Base-by-base conservation (phyloP, 495 filamentous ascomycete genomes). In the Podospora conica region DNA sequence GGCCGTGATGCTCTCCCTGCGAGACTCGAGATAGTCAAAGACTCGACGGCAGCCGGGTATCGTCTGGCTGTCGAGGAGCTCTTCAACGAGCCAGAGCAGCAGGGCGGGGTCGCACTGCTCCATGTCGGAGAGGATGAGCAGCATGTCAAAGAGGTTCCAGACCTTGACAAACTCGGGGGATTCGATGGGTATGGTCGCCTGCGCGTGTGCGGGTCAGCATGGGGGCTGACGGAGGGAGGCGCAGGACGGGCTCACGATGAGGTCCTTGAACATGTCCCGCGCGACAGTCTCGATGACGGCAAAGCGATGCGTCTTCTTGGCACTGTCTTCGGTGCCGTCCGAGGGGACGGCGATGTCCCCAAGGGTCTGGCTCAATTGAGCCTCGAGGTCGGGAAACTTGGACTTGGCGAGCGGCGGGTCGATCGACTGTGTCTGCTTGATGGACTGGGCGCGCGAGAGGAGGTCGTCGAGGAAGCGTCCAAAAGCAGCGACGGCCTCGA, bases 61-160 rank as follows among this genome's bases (percentile, higher is more conserved):
- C 0, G 93, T 96, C 73, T 97, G 95, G 66, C 92, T 96, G 77
- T 98, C 96, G 56, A 99, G 84, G 0, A 98, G 85, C 74, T 99
- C 95, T 74, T 99, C 95, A 20, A 97, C 88, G 15, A 98, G 84
- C 85, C 89, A 93, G 69, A 96, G 91, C 10, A 94, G 84, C 40
- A 98, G 81, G 25, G 88, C 91, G 1, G 91, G 85, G 67, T 96
- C 91, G 73, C 91, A 96, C 80, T 90, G 87, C 74, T 92, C 91
- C 69, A 74, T 82, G 70, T 99, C 93, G 62, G 93, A 92, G 70
- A 95, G 87, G 18, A 95, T 87, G 1, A 90, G 88, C 9, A 97
- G 81, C 53, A 96, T 87, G 75, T 99, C 95, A 60, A 99, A 84
- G 18, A 99, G 83, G 72, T 97, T 93, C 92, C 93, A 97, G 58